A percentile compares a stretch with the other conserved stretches of the same genome.
These are phyloP conservation scores for Exophiala calicioides DNA, from an alignment of 2,329 filamentous ascomycete genomes.

Conservation along the genomic window DNA sequence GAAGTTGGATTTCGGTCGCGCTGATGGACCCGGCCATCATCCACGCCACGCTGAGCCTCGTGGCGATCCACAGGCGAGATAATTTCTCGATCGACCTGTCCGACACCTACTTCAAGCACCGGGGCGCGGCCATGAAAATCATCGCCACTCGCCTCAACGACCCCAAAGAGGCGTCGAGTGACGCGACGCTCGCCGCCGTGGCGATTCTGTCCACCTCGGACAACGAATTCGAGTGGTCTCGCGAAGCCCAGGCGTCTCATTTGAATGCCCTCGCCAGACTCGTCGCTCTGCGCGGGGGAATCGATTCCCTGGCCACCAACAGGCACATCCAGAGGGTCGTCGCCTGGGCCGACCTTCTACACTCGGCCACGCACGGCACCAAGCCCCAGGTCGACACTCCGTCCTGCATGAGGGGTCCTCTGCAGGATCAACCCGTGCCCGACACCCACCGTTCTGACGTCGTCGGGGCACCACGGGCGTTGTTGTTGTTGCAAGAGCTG, in stretches of 20 bases:
- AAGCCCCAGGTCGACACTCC: conserved; percentile 12
- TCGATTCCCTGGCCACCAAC: conserved; percentile 12
- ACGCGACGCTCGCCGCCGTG: conserved; percentile 19
- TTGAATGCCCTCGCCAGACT: conserved; percentile 10
- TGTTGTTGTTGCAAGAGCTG: conserved; percentile 11
- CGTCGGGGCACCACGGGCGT: background rate
- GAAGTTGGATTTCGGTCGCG: conserved; percentile 17
- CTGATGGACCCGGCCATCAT: conserved; percentile 23
- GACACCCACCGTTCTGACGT: background rate
- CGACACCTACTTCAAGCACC: conserved; percentile 20
- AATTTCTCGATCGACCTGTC: conserved; percentile 13
- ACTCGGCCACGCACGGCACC: conserved; percentile 17
- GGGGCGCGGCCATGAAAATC: conserved; percentile 20
- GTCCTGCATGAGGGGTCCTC: background rate
- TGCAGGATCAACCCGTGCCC: background rate
- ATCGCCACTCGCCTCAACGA: conserved; percentile 11
- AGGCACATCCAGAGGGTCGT: conserved; percentile 17
- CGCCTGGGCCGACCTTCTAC: conserved; percentile 21
- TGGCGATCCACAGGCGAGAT: conserved; percentile 22
- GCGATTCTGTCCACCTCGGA: conserved; percentile 21
- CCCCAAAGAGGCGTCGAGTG: conserved; percentile 9
- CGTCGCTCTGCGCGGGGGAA: conserved; percentile 19
- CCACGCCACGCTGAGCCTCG: conserved; percentile 19
- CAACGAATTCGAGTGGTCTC: conserved; percentile 21
- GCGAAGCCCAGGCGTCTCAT: conserved; percentile 11